A percentile compares a stretch with the other conserved stretches of the same genome.
Evolutionary conservation across 768 basidiomycete genomes (phyloP).

Genomic region (Nidularia pulvinata): DNA sequence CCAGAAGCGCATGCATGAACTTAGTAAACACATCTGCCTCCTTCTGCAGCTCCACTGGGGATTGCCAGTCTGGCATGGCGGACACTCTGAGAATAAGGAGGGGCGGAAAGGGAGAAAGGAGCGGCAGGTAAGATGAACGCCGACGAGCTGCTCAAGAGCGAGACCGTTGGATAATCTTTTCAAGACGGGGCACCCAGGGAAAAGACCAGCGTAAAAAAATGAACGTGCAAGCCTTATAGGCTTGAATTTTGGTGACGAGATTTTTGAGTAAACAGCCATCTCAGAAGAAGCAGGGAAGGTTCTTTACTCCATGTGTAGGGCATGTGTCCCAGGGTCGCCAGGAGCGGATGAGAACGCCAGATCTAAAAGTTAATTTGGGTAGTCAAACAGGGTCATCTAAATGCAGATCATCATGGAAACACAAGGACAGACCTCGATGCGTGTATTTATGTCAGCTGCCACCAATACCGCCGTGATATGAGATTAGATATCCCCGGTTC

Average conservation of each 20-base stretch:
- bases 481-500: too few relatives aligned
- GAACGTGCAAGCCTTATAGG: neutral
- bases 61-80: slow-evolving; percentile 56
- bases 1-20: slow-evolving; percentile 57
- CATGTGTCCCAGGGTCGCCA: neutral
- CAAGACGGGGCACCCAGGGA: neutral
- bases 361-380: neutral
- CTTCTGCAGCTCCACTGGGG: slow-evolving; percentile 39
- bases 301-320: neutral
- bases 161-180: neutral
- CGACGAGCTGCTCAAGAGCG: neutral
- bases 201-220: neutral
- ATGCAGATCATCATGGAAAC: neutral
- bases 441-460: too few relatives aligned
- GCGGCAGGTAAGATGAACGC: neutral
- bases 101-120: slow-evolving; percentile 1
- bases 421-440: neutral
- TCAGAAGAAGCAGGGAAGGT: too few relatives aligned
- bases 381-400: neutral
- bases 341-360: neutral
- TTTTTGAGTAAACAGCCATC: neutral
- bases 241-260: neutral
- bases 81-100: neutral
- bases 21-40: slow-evolving; percentile 46
- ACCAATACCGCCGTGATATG: too few relatives aligned